Base-by-base conservation (phyloP, 345 rosid genomes). In the Passiflora organensis region DNA sequence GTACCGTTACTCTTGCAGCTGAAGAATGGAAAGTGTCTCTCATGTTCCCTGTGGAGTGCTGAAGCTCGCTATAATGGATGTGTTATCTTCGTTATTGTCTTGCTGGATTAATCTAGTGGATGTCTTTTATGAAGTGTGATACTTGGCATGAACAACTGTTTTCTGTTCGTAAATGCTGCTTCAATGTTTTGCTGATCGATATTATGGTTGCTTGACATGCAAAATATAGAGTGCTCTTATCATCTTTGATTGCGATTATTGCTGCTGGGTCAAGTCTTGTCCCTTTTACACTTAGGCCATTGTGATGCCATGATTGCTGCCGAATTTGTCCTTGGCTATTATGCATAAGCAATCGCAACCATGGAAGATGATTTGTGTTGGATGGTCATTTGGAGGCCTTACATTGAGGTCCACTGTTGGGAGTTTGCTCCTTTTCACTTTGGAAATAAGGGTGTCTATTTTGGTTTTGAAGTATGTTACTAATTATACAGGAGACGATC, bases 201-300 rank as follows among this genome's bases (percentile, higher is more conserved):
- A 59, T 62, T 74, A 63, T 78, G 80, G 76, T 78, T 76, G 68
- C 72, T 67, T 70, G 72, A 65, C 70, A 70, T 77, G 70, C 66
- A 39, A 68, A 56, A 65, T 58, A 59, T 38, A 54, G 65, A 68
- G 63, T 73, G 80, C 65, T 70, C 68, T 72, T 67, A 22, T 67
- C 42, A 72, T 72, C 67, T 74, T 59, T 64, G 64, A 77, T 56
- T 71, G 71, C 71, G 44, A 53, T 64, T 44, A 46, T 51, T 60
- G 70, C 61, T 72, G 64, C 70, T 69, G 73, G 71, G 58, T 28
- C 34, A 12, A 69, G 58, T 41, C 17, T 49, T 67, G 56, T 71
- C 43, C 32, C 60, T 52, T 15, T 56, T 38, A 57, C 70, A 58
- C 64, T 18, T 70, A 55, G n/a, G 43, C 72, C 37, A 49, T 57